Base-by-base conservation (phyloP, 331 rosid species). In the Acacia pycnantha region DNA sequence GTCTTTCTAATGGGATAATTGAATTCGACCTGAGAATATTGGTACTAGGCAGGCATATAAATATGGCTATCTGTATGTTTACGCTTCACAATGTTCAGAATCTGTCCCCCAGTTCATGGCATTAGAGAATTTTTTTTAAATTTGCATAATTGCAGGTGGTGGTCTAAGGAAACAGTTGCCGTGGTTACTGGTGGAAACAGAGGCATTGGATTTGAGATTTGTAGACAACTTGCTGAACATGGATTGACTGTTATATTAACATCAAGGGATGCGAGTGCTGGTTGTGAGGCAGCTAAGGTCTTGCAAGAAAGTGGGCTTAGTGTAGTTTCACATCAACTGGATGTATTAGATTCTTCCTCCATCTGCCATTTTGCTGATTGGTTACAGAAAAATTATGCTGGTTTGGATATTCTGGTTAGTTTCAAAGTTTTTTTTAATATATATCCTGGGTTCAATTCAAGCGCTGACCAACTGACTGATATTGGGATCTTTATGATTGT, bases 161-260 rank as follows among this genome's bases (percentile, higher is more conserved):
- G 98, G 98, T 90, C 97, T 2, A 87, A 90, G 69, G 97, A 93
- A 85, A 93, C 94, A 19, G 44, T 95, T 70, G 97, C 92, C 0
- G 98, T 93, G 89, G 98, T 93, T 13, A 93, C 97, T 0, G 98
- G 98, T 84, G 97, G 96, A 46, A 95, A 92, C 65, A 90, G 98
- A 86, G 98, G 98, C 65, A 95, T 95, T 79, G 98, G 98, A 56
- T 95, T 92, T 84, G 98, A 95, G 87, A 86, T 90, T 68, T 85
- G 91, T 11, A 90, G 93, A 48, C 98, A 92, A 82, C 91, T 95
- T 35, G 96, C 93, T 19, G 90, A 76, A 70, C 94, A 92, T 75
- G 98, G 98, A 70, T 82, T 95, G 54, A 93, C 93, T 5, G 96
- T 95, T 48, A 29, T 95, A 37, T 53, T 93, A 66, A 95, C 98